Evolutionary conservation across 768 basidiomycete genomes (phyloP).

Genomic region (Cystobasidium tubakii): DNA sequence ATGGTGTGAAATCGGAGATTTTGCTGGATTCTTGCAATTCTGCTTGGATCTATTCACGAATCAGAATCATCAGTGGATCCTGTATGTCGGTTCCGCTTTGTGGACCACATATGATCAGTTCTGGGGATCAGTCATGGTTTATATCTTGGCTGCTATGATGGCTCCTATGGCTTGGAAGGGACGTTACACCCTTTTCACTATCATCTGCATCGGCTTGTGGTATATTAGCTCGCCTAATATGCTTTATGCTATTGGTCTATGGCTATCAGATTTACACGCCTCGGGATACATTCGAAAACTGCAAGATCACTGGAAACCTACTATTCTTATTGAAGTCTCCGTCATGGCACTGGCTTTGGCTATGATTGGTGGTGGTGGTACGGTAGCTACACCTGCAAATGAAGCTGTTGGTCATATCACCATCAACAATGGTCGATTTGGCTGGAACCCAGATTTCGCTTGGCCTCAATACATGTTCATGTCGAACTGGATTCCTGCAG

Average conservation of each 20-base stretch:
- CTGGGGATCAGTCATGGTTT: constrained; percentile 48
- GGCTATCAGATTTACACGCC: constrained; percentile 46
- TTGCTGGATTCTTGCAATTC: constrained; percentile 47
- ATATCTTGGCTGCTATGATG: constrained; percentile 46
- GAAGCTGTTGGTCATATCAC: constrained; percentile 43
- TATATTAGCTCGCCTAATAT: constrained; percentile 46
- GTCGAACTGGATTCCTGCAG: constrained; percentile 40
- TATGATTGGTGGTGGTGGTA: constrained; percentile 44
- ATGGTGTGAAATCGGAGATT: constrained; percentile 47
- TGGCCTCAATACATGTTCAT: constrained; percentile 48
- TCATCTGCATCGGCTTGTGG: constrained; percentile 44
- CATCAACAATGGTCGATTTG: constrained; percentile 46
- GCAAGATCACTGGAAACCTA: constrained; percentile 48
- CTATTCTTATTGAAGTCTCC: constrained; percentile 44
- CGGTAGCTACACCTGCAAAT: constrained; percentile 45
- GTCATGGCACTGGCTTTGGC: constrained; percentile 45
- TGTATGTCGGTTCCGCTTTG: constrained; percentile 46
- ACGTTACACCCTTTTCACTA: constrained; percentile 45
- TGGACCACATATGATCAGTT: constrained; percentile 49
- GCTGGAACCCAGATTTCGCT: constrained; percentile 41
- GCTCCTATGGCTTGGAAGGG: constrained; percentile 46
- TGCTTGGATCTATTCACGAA: constrained; percentile 48
- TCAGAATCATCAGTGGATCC: constrained; percentile 47
- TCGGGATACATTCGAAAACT: constrained; percentile 46
- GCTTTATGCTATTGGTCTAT: constrained; percentile 47